phyloP scores from a whole-genome alignment of 352 stramenopile species.

The Phytophthora pluvialis region DNA sequence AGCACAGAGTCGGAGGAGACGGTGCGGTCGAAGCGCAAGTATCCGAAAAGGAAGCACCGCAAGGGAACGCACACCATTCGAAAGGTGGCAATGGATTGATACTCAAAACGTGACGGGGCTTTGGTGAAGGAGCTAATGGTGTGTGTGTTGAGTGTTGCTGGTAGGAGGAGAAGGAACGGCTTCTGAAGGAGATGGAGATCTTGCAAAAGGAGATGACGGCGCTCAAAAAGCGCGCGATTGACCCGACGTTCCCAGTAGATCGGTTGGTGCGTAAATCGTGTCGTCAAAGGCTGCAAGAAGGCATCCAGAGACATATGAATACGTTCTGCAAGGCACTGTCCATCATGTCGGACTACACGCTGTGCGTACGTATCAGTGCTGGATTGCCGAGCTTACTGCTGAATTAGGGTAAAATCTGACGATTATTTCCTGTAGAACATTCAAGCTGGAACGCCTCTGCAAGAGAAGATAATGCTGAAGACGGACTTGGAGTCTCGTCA shows the following conservation, averaged over 20 bases:
- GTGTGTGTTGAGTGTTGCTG: neutral
- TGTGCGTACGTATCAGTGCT: slow-evolving; percentile 30
- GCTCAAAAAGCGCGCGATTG: slow-evolving; percentile 36
- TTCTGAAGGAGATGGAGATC: slow-evolving; percentile 34
- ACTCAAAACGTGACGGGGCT: neutral
- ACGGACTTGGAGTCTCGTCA: slow-evolving; percentile 22
- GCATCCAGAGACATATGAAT: slow-evolving; percentile 25
- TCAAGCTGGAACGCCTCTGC: slow-evolving; percentile 34
- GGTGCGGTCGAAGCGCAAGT: slow-evolving; percentile 26
- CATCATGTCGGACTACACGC: slow-evolving; percentile 41
- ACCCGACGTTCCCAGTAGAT: slow-evolving; percentile 13
- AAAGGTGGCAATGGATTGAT: slow-evolving; percentile 22
- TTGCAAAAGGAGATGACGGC: slow-evolving; percentile 35
- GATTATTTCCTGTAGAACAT: slow-evolving; percentile 23
- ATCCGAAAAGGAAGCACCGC: slow-evolving; percentile 37
- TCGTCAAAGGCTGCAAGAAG: slow-evolving; percentile 24
- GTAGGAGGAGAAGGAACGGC: slow-evolving; percentile 40
- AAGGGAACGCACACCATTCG: slow-evolving; percentile 41
- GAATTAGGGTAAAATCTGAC: neutral
- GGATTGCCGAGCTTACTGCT: neutral
- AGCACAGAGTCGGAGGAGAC: slow-evolving; percentile 5
- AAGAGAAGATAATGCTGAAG: slow-evolving; percentile 37
- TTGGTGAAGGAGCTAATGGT: neutral
- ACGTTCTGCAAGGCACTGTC: slow-evolving; percentile 29
- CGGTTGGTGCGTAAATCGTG: slow-evolving; percentile 18